Evolutionary conservation across 306 rosid species (phyloP), one percentile per base, ranked within the genome.

Genomic region (Prunus campanulata): DNA sequence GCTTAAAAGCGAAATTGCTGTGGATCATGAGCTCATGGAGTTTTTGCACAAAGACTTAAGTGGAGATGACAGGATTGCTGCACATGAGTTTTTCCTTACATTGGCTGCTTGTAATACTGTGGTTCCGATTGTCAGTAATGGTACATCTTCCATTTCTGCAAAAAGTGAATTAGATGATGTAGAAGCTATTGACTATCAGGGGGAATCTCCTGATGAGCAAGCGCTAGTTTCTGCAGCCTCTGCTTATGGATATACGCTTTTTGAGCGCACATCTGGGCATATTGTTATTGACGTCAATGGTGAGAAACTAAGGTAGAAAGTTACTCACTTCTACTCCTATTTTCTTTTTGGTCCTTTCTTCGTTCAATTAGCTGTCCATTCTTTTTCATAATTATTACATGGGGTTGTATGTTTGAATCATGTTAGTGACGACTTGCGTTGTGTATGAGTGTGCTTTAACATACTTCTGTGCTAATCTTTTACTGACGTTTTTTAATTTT

Each of bases 161-260:
- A 76, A 81, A 72, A 85, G 77, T 79, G 92, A 78, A 70, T 81
- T 82, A 62, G 78, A 83, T 75, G 86, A 81, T 62, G 67, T 39
- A 39, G 70, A 77, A 67, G 42, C 79, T 70, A 86, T 93, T 80
- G 81, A 85, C 63, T 96, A 96, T 83, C 99, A 96, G 78, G 99
- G 99, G 66, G 99, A 96, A 82, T 96, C 99, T 74, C 99, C 99
- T 52, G 99, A 96, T 67, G 99, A 96, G 78, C 99, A 96, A 83
- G 98, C 99, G 14, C 88, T 96, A 76, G 99, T 92, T 85, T 78
- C 92, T 74, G 99, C 99, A 2, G 97, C 99, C 56, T 88, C 93
- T 77, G 91, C 97, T 51, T 92, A 96, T 87, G 96, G 98, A 69
- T 96, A 89, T 79, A 96, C 96, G 47, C 99, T 96, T 79, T 87